A percentile compares a stretch with the other conserved stretches of the same genome.
These are phyloP conservation scores for Populus simonii DNA, from an alignment of 345 rosid genomes.

Conservation along the genomic window DNA sequence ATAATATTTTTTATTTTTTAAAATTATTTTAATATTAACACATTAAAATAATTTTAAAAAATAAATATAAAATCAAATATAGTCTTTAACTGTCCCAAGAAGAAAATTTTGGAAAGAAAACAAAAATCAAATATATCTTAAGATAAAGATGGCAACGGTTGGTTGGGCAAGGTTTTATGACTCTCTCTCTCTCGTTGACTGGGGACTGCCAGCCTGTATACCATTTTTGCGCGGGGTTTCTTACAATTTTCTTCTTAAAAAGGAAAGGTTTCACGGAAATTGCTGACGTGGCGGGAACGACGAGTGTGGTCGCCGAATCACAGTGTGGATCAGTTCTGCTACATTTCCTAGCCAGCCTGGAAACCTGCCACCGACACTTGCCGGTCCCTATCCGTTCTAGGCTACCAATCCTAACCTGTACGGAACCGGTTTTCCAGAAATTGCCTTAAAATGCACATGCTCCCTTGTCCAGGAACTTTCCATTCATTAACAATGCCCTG, in stretches of 20 bases:
- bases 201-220: conserved; percentile 66
- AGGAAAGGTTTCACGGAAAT: conserved; percentile 36
- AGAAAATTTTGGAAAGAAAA: no score
- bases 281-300: conserved; percentile 72
- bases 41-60: conserved; percentile 12
- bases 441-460: conserved; percentile 30
- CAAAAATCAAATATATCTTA: neutral
- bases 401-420: conserved; percentile 24
- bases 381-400: conserved; percentile 32
- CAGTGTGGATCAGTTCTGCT: conserved; percentile 56
- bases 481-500: neutral
- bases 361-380: conserved; percentile 47
- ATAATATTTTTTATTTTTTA: no score
- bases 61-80: neutral
- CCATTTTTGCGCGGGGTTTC: conserved; percentile 34
- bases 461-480: conserved; percentile 33
- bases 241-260: neutral
- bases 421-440: conserved; percentile 26
- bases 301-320: conserved; percentile 66
- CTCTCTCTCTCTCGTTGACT: conserved; percentile 38
- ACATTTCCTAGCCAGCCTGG: conserved; percentile 51
- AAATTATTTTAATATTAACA: neutral
- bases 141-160: conserved; percentile 66
- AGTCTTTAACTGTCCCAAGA: no score
- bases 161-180: conserved; percentile 34